Evolutionary conservation across 768 basidiomycete genomes (phyloP).

Genomic region (Suillus discolor): DNA sequence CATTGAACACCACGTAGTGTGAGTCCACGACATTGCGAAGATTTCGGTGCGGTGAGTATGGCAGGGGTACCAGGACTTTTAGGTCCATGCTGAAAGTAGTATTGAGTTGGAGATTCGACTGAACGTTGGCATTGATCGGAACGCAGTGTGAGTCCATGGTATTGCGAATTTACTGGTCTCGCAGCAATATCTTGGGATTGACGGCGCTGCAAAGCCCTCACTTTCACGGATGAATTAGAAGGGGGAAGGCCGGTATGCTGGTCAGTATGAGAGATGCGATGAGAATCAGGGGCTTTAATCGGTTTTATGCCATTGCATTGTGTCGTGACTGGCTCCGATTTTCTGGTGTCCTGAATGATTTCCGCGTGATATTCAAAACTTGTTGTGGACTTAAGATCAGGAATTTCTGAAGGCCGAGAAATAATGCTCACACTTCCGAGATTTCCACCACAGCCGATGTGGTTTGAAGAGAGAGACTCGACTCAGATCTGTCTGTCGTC

Average conservation of each 20-base stretch:
- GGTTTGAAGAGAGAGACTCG: background rate
- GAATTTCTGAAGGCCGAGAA: background rate
- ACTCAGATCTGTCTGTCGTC: background rate
- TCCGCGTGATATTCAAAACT: background rate
- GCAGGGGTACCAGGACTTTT: too few relatives aligned
- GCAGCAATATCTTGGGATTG: background rate
- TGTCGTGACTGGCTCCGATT: background rate
- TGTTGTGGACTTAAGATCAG: background rate
- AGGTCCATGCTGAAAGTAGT: too few relatives aligned
- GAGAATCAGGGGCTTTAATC: background rate
- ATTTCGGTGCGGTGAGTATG: too few relatives aligned
- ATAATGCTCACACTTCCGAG: background rate
- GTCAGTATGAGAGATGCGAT: background rate
- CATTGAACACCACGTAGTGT: background rate
- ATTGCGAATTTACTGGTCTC: background rate
- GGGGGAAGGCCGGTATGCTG: background rate
- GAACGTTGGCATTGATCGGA: too few relatives aligned
- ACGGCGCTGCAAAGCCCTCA: background rate
- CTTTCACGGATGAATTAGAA: background rate
- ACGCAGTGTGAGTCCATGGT: background rate
- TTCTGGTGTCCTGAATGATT: background rate
- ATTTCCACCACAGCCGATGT: background rate
- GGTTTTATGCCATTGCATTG: background rate
- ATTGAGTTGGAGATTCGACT: too few relatives aligned
- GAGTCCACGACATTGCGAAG: background rate